Percentiles rank a stretch among this genome's conserved stretches.
phyloP scores from a whole-genome alignment of 345 rosid genomes.

The Corchorus olitorius region DNA sequence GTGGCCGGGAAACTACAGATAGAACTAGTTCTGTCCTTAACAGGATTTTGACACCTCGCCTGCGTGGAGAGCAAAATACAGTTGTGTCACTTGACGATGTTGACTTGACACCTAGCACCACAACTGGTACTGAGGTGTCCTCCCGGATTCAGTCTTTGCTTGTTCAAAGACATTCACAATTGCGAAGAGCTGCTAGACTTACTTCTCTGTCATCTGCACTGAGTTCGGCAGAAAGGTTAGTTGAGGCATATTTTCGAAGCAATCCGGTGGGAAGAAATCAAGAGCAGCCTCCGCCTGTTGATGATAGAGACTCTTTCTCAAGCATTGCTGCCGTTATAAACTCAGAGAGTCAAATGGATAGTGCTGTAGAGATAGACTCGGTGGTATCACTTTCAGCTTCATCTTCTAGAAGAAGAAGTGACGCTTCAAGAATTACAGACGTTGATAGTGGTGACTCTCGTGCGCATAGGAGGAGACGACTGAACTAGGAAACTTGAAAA shows the following conservation, averaged over 20 bases:
- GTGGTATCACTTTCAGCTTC: conserved; percentile 64
- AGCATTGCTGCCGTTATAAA: conserved; percentile 66
- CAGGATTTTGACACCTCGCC: conserved; percentile 72
- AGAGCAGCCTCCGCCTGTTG: conserved; percentile 70
- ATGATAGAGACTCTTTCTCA: conserved; percentile 79
- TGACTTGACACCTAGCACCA: conserved; percentile 50
- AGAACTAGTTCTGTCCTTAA: conserved; percentile 51
- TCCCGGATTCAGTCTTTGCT: conserved; percentile 53
- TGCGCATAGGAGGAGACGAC: conserved; percentile 58
- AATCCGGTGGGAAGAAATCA: conserved; percentile 63
- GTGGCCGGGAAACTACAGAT: conserved; percentile 52
- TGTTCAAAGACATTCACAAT: conserved; percentile 59
- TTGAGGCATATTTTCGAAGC: conserved; percentile 56
- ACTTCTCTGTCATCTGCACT: conserved; percentile 50
- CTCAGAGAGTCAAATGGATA: conserved; percentile 68
- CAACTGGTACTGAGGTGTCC: conserved; percentile 50
- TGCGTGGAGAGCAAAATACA: conserved; percentile 70
- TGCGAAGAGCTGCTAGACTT: conserved; percentile 56
- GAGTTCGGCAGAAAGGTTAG: conserved; percentile 57
- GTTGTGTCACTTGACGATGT: conserved; percentile 49
- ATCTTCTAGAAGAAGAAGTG: conserved; percentile 64
- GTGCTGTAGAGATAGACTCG: conserved; percentile 69
- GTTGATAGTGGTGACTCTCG: conserved; percentile 69
- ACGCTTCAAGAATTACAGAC: conserved; percentile 57
- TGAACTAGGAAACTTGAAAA: conserved; percentile 32